phyloP scores from a whole-genome alignment of 495 filamentous ascomycete genomes.

The Daldinia childiae region DNA sequence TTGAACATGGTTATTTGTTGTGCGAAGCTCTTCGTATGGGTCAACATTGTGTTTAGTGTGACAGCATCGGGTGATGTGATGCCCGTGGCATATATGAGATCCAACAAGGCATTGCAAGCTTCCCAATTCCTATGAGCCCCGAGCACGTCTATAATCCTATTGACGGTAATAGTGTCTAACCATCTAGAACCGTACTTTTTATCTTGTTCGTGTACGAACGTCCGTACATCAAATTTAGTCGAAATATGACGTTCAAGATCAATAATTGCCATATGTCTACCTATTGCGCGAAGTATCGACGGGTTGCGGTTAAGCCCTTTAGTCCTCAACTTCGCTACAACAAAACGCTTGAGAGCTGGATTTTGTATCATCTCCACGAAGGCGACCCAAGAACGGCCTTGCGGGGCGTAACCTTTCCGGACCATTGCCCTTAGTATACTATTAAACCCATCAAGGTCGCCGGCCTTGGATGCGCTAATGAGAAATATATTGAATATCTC shows the following conservation, averaged over 20 bases:
- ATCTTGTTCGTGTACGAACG: conserved; percentile 46
- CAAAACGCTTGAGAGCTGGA: conserved; percentile 49
- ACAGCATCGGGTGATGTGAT: conserved; percentile 28
- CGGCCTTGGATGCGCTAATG: conserved; percentile 41
- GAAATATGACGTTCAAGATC: conserved; percentile 47
- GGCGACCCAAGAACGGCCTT: conserved; percentile 51
- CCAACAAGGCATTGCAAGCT: conserved; percentile 40
- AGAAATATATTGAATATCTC: conserved; percentile 50
- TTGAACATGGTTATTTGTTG: conserved; percentile 33
- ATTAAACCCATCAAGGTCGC: conserved; percentile 49
- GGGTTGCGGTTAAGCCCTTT: conserved; percentile 43
- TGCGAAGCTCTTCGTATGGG: conserved; percentile 43
- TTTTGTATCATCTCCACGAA: conserved; percentile 53
- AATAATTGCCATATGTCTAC: conserved; percentile 46
- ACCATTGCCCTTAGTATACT: conserved; percentile 47
- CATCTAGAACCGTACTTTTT: conserved; percentile 51
- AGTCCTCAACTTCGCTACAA: conserved; percentile 46
- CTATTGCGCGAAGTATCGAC: conserved; percentile 33
- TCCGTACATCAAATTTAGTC: conserved; percentile 20
- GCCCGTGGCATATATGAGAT: conserved; percentile 30
- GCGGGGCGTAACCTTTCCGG: conserved; percentile 38
- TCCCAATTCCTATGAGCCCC: conserved; percentile 41
- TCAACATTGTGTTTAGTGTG: conserved; percentile 52
- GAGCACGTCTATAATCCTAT: conserved; percentile 48
- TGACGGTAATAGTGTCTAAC: conserved; percentile 46